A percentile compares a stretch with the other conserved stretches of the same genome.
These are phyloP conservation scores for Aspergillus proliferans DNA, from an alignment of 2,329 filamentous ascomycete species.

Conservation along the genomic window DNA sequence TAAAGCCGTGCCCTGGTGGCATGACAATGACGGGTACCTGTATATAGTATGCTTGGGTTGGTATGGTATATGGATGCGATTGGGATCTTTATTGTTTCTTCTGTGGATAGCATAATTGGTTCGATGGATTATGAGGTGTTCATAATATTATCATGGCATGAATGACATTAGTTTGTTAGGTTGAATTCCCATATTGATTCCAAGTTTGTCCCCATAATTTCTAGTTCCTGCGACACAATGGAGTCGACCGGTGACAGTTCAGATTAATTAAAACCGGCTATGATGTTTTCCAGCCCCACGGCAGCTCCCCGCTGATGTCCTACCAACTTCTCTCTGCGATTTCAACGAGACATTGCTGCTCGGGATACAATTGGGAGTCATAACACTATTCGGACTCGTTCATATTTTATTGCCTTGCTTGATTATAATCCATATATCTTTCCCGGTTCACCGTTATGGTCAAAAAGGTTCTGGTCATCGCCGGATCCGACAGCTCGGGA, in stretches of 20 bases:
- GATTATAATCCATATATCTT: not conserved
- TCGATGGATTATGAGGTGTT: not conserved
- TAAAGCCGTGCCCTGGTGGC: slow-evolving; percentile 12
- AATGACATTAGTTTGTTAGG: not conserved
- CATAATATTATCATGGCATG: not conserved
- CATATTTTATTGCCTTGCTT: not conserved
- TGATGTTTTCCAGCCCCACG: slow-evolving; percentile 1
- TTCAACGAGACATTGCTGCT: not conserved
- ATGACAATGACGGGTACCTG: slow-evolving; percentile 14
- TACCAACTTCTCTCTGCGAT: not conserved
- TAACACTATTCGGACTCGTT: not conserved
- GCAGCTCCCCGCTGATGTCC: not conserved
- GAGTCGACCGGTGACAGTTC: too few relatives aligned
- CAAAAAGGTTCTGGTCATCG: slow-evolving; percentile 67
- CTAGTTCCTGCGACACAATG: too few relatives aligned
- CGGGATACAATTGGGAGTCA: not conserved
- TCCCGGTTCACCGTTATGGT: slow-evolving; percentile 25
- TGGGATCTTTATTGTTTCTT: slow-evolving; percentile 1
- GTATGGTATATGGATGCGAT: not conserved
- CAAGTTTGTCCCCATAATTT: too few relatives aligned
- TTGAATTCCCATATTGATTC: not conserved
- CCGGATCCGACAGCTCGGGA: slow-evolving; percentile 84
- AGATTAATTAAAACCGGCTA: not conserved
- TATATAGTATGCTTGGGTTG: slow-evolving; percentile 9
- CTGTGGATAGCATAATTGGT: slow-evolving; percentile 8